Evolutionary conservation across 2,329 filamentous ascomycete species (phyloP), one percentile per base, ranked within the genome.

Genomic region (Neofusicoccum sp.): DNA sequence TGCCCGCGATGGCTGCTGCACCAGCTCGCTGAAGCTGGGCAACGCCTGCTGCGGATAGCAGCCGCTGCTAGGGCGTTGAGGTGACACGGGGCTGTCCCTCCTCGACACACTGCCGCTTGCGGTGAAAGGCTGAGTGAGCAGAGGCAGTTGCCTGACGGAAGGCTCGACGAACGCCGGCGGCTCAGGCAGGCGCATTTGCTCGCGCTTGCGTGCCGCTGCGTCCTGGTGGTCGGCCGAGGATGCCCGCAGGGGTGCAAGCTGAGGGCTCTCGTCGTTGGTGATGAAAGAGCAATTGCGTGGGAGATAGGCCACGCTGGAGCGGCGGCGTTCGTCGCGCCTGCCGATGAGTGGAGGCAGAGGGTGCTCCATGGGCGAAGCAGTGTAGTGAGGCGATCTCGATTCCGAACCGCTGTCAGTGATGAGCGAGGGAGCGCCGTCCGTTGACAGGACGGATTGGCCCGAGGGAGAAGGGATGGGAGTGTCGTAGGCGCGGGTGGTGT

Each of bases 361-460:
- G 37, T 80, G 76, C 66, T 82, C 79, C n/a, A 81, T 76, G 14
- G 77, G 78, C 3, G 79, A 81, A n/a, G 76, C 73, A 31, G 77
- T 77, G 61, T 77, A 75, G 58, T 77, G 76, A 28, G 80, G 80
- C 50, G 80, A 82, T 54, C 80, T 75, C 3, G 79, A 78, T 65
- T 79, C 76, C 31, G 80, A 81, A 22, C 79, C 80, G 54, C 73
- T 77, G 73, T 95, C 91, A 0, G 90, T 92, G 56, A 91, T 82
- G 66, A 92, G 81, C 1, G 89, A 90, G 6, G 89, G 89, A 4
- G 87, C 85, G 34, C 81, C 80, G 48, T 89, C 87, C 14, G 84
- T 78, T 2, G 89, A 91, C 43, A 84, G 81, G 60, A 88, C 85
- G 2, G 87, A 89, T 67, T 82, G 85, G 58, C 85, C 82, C 14